Evolutionary conservation across 345 rosid genomes (phyloP), one percentile per base, ranked within the genome.

Genomic region (Carallia brachiata): DNA sequence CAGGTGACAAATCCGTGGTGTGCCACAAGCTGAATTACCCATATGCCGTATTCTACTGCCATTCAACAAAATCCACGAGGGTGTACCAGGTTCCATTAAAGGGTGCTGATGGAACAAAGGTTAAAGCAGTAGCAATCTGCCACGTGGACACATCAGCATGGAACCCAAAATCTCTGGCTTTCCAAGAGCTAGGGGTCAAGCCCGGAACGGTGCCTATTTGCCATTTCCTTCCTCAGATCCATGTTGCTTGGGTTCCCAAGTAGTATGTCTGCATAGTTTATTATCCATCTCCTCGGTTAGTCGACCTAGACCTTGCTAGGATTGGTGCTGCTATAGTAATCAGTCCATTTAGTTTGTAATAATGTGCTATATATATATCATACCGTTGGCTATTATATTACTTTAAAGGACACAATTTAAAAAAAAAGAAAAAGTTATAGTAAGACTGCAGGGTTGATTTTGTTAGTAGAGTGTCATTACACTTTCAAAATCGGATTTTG

Each of bases 1-100:
- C 67, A 4, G 67, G 28, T 54, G 30, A 31, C n/a, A 52, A 61
- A 10, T 10, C 59, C 13, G 50, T 73, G 5, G 69, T 62, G n/a
- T 73, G 63, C 19, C 72, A 73, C 23, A 61, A 73, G 62, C 50
- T 52, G 62, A n/a, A 8, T 2, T 73, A 67, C 61, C n/a, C 56
- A 6, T 73, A 61, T 15, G 72, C 68, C 4, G 50, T 73, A 6
- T 73, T 19, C 62, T 73, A 67, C 62, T 73, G 64, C 30, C 77
- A 68, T 36, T 7, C 27, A 6, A 61, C 69, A 2, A n/a, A 31
- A 1, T 16, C 13, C 19, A 67, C 72, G 7, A 55, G 16, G 53
- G 53, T 10, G 15, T 68, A 74, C 47, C 31, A 7, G 52, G 68
- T 62, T 40, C 69, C 58, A 19, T 39, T 74, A 27, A 23, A 5